These are phyloP conservation scores for Coemansia sp. DNA, from an alignment of 192 early-diverging fungal genomes.

Conservation along the genomic window DNA sequence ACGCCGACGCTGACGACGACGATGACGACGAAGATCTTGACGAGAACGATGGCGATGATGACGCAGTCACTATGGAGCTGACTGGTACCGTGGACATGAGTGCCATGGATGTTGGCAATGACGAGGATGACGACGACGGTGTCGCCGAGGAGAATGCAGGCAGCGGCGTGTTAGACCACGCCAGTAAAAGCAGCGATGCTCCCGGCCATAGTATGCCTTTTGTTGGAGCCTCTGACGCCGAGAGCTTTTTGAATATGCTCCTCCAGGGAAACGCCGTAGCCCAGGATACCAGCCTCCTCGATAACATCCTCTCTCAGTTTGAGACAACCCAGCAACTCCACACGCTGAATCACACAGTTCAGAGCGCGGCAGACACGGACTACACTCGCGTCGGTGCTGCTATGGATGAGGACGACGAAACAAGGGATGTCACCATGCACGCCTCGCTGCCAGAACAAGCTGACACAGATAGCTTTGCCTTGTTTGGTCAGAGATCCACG, in stretches of 20 bases:
- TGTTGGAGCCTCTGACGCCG: constrained; percentile 9
- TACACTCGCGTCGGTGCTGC: constrained; percentile 28
- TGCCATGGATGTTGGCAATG: constrained; percentile 4
- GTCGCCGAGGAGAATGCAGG: background rate
- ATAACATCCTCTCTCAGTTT: constrained; percentile 50
- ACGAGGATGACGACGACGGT: background rate
- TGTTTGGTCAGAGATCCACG: background rate
- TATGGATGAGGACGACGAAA: constrained; percentile 1
- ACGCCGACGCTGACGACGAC: constrained; percentile 5
- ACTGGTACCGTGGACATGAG: constrained; percentile 43
- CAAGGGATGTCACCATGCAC: constrained; percentile 10
- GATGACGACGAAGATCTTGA: constrained; percentile 27
- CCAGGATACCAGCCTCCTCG: constrained; percentile 44
- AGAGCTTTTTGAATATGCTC: constrained; percentile 36
- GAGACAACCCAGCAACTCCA: constrained; percentile 14
- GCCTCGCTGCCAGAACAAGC: background rate
- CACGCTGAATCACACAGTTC: background rate
- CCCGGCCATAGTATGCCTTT: background rate
- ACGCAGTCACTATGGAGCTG: constrained; percentile 49
- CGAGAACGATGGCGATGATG: constrained; percentile 33
- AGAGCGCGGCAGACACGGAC: constrained; percentile 20
- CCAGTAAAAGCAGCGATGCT: background rate
- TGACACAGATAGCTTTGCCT: background rate
- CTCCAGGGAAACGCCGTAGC: constrained; percentile 21
- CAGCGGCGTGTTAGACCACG: background rate